These are phyloP conservation scores for Chaetomiaceae sp. DNA, from an alignment of 2,329 filamentous ascomycete genomes.

Conservation along the genomic window DNA sequence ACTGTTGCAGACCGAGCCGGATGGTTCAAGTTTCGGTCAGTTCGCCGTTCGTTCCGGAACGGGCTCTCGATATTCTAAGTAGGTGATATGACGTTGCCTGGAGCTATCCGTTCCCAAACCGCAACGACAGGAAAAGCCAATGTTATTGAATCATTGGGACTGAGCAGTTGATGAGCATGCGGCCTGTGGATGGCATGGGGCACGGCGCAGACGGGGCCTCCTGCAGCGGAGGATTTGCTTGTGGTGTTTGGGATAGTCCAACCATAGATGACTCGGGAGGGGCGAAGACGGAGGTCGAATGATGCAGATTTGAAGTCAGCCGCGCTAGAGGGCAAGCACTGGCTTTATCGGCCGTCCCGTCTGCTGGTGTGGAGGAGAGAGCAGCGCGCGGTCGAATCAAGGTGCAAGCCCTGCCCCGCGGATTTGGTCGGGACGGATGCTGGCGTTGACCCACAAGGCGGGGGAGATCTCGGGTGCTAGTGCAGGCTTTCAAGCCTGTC, in stretches of 20 bases:
- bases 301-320: not conserved
- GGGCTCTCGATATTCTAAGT: no score
- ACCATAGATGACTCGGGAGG: no score
- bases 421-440: not conserved
- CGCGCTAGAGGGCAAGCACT: not conserved
- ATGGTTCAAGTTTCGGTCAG: not conserved
- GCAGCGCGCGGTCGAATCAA: no score
- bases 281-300: not conserved
- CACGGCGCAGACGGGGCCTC: not conserved
- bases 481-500: no score
- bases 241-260: not conserved
- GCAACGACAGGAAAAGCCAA: constrained; percentile 10
- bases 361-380: not conserved
- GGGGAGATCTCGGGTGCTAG: no score
- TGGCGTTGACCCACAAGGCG: not conserved
- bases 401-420: not conserved
- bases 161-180: not conserved
- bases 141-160: constrained; percentile 42
- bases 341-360: not conserved
- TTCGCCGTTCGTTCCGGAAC: not conserved
- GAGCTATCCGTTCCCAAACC: not conserved
- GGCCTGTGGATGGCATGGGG: constrained; percentile 3
- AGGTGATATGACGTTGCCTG: no score
- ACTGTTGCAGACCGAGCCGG: not conserved
- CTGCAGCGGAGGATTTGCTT: not conserved